These are phyloP conservation scores for Solanum pimpinellifolium DNA, from an alignment of 257 asterid species.

Conservation along the genomic window DNA sequence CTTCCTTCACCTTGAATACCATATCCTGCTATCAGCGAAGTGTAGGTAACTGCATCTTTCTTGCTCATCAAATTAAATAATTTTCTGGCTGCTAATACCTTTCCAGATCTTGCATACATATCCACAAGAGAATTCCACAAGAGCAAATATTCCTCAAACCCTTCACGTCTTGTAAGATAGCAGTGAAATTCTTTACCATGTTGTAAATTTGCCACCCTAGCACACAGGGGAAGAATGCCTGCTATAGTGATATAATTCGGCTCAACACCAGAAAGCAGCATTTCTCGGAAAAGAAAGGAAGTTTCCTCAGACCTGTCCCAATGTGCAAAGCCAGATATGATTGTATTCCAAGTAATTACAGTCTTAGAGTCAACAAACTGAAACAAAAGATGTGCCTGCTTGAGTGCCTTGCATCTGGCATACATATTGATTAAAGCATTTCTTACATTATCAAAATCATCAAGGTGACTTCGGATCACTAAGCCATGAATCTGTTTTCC, in stretches of 20 bases:
- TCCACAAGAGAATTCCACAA: constrained; percentile 77
- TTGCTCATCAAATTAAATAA: constrained; percentile 49
- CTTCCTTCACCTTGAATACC: constrained; percentile 72
- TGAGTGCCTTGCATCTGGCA: constrained; percentile 62
- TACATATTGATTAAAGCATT: constrained; percentile 65
- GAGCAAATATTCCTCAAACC: constrained; percentile 32
- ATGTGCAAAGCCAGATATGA: constrained; percentile 57
- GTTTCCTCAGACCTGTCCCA: constrained; percentile 62
- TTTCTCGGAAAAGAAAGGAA: constrained; percentile 48
- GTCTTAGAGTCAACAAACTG: constrained; percentile 28
- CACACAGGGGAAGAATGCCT: constrained; percentile 70
- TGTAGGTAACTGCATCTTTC: constrained; percentile 71
- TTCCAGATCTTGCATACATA: constrained; percentile 77
- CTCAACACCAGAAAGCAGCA: constrained; percentile 32
- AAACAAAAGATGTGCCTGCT: constrained; percentile 46
- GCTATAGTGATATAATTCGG: constrained; percentile 83
- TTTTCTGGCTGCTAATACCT: constrained; percentile 49
- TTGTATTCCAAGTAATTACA: constrained; percentile 71
- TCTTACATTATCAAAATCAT: constrained; percentile 35
- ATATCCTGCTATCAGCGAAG: constrained; percentile 76
- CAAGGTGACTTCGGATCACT: constrained; percentile 44
- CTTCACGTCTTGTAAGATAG: constrained; percentile 41
- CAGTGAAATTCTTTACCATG: constrained; percentile 82
- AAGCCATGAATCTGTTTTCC: constrained; percentile 77
- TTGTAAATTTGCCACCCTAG: constrained; percentile 63